Evolutionary conservation across 78 protist species (phyloP).

Genomic region (Guillardia theta): DNA sequence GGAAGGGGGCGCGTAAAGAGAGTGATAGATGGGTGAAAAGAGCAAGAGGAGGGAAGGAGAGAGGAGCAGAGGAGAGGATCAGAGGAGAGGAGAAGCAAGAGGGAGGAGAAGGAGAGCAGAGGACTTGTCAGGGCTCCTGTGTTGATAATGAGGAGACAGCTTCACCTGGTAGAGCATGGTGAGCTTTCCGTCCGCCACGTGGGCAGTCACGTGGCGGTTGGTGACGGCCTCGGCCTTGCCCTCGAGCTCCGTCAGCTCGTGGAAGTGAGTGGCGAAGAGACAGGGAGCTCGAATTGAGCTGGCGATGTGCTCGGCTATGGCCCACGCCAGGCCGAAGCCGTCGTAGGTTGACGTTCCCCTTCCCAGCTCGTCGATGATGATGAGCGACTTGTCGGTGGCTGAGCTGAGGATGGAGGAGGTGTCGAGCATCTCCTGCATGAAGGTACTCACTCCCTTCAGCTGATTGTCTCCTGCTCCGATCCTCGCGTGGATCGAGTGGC

Average conservation of each 20-base stretch:
- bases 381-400: background rate
- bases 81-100: no score
- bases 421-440: conserved; percentile 99
- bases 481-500: conserved; percentile 88
- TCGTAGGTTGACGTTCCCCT: conserved; percentile 98
- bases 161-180: conserved; percentile 46
- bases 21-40: no score
- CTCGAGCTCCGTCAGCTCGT: conserved; percentile 79
- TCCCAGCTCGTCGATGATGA: conserved; percentile 98
- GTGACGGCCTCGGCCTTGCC: background rate
- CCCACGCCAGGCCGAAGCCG: conserved; percentile 98
- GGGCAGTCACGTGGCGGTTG: conserved; percentile 79
- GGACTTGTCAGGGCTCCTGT: background rate
- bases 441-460: conserved; percentile 85
- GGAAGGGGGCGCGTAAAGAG: background rate
- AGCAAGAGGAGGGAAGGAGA: no score
- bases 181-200: conserved; percentile 21
- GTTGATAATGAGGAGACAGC: no score
- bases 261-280: conserved; percentile 97
- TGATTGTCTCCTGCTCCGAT: conserved; percentile 95
- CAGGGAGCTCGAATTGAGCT: conserved; percentile 31
- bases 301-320: conserved; percentile 83
- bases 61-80: no score
- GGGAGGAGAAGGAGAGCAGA: no score
- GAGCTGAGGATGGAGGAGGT: conserved; percentile 86